Base-by-base conservation (phyloP, 2,329 filamentous ascomycete genomes). In the Colletotrichum euphorbiae region DNA sequence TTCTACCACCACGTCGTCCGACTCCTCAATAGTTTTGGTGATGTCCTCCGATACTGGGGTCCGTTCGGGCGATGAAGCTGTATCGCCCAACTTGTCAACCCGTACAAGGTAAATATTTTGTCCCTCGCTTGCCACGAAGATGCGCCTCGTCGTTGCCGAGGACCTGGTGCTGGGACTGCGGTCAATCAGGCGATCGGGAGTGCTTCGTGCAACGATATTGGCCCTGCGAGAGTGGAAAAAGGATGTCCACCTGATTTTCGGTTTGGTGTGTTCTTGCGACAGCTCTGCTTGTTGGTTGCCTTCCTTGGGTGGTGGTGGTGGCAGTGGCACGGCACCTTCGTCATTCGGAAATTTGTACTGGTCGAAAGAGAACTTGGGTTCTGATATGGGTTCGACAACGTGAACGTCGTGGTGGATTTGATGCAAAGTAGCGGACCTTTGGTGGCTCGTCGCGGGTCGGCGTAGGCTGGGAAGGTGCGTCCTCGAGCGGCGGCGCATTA, bases 371-470 rank as follows among this genome's bases (percentile, higher is more conserved):
- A 68, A 71, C 24, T 69, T 68, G 21, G 60, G 68, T 12, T 58
- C 63, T n/a, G 28, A 19, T 6, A 42, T 52, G 6, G 59, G 55
- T 24, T 70, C 59, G 15, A 73, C 63, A 19, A 75, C 57, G 28
- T 76, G 73, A 24, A 74, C 71, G 62, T 77, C 73, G 15, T 76
- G 74, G 60, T 80, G 77, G 31, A 81, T 76, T 69, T 89, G 85
- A 72, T 92, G 88, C 31, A 93, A 80, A 1, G 90, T 93, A 38
- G 88, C 89, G 51, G 90, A 91, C 73, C 92, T 85, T 76, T 94
- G 91, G 75, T 94, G 91, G 77, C 92, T 94, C 17, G 92, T 94
- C 51, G 91, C 91, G 59, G 92, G 92, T 73, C 92, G 84, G 67
- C 90, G 88, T 67, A 94, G 84, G 21, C 87, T 89, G 2, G 89